phyloP scores from a whole-genome alignment of 1,284 basidiomycete genomes.

The Tylopilus sp. region DNA sequence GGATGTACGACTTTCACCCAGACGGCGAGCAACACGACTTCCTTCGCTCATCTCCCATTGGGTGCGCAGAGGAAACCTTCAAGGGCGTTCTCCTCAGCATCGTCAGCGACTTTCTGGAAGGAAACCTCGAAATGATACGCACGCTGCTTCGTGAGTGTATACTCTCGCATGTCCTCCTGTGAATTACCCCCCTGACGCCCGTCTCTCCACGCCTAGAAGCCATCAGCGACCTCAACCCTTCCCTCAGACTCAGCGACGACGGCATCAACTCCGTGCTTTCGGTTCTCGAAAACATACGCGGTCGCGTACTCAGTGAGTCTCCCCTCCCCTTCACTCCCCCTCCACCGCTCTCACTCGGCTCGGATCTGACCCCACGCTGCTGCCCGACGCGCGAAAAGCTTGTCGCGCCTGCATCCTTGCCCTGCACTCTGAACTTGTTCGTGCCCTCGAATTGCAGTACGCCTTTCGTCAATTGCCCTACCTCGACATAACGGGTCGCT shows the following conservation, averaged over 20 bases:
- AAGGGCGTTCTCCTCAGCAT: slow-evolving; percentile 68
- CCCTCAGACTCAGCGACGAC: slow-evolving; percentile 66
- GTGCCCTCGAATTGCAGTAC: slow-evolving; percentile 76
- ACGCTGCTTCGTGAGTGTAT: slow-evolving; percentile 63
- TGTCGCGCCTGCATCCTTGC: slow-evolving; percentile 75
- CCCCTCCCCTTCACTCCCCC: not conserved
- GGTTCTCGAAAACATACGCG: slow-evolving; percentile 60
- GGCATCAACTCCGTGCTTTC: slow-evolving; percentile 63
- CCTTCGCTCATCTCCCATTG: slow-evolving; percentile 47
- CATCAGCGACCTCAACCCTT: slow-evolving; percentile 69
- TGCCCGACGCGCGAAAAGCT: too few relatives aligned
- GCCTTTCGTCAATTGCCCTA: slow-evolving; percentile 73
- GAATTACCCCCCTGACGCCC: not conserved
- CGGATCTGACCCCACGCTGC: slow-evolving; percentile 1
- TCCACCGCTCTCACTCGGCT: not conserved
- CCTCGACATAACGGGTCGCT: slow-evolving; percentile 74
- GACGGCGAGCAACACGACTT: slow-evolving; percentile 47
- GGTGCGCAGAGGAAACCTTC: slow-evolving; percentile 72
- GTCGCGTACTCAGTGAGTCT: slow-evolving; percentile 61
- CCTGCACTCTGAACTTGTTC: slow-evolving; percentile 67
- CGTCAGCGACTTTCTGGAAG: slow-evolving; percentile 79
- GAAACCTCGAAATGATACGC: slow-evolving; percentile 78
- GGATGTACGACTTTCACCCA: slow-evolving; percentile 63
- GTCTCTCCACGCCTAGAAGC: slow-evolving; percentile 44
- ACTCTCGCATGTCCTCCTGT: not conserved